Evolutionary conservation across 1,284 basidiomycete genomes (phyloP), one percentile per base, ranked within the genome.

Genomic region (Golubevia pallescens): DNA sequence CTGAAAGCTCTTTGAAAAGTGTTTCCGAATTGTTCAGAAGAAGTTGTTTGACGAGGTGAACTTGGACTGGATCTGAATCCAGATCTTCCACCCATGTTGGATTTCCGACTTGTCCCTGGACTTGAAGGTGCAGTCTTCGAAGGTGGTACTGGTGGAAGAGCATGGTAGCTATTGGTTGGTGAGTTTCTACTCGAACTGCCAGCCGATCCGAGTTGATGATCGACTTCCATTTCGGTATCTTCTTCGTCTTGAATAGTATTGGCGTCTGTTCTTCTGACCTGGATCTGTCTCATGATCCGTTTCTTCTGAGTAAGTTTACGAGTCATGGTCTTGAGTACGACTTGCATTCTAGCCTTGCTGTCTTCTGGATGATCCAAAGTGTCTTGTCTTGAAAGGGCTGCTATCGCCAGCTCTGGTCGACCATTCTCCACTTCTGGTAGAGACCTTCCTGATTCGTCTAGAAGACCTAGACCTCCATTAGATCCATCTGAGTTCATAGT

Each of bases 271-370:
- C 70, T 53, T 21, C 60, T 61, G 3, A 86, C 55, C 6, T 86
- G 67, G 19, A 78, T 64, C 23, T 62, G 75, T 1, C 86, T 80
- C 8, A 87, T 67, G 0, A 85, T 86, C 19, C 86, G 78, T 55
- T 81, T 87, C 53, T 86, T 86, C 63, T 87, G 85, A 5, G 87
- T 78, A 1, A 88, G 75, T 76, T 86, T 86, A 66, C 86, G 84
- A 5, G 87, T 88, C 78, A 88, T 87, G 1, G 86, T 87, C 52
- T 83, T 81, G 7, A 88, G 74, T 0, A 88, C 86, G 16, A 87
- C 75, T 64, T 87, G 86, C 28, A 88, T 75, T 6, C 80, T 69
- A n/a, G 84, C 78, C 8, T 73, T 63, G 66, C 73, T 85, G 24
- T 78, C 76, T 2, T 74, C 73, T 1, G 86, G 80, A 24, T 77